Conservation (phyloP, 257 asterid genomes). For the Solanum medicagineum region DNA sequence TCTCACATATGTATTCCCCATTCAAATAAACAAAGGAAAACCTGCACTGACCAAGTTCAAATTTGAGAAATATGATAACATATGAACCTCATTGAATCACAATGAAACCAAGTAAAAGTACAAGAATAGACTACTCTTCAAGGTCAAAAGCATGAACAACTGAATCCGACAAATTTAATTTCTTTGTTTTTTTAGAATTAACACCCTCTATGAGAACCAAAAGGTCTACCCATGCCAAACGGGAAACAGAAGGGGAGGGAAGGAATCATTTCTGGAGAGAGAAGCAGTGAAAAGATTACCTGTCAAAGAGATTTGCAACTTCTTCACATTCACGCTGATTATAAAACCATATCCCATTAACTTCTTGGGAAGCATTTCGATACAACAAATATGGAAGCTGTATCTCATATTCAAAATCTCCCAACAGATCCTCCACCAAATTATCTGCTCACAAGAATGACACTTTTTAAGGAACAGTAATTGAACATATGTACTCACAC, state of each 20-base stretch:
- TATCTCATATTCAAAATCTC: constrained; percentile 79
- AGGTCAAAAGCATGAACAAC: not conserved
- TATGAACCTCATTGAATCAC: not conserved
- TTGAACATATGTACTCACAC: not conserved
- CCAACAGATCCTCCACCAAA: constrained; percentile 81
- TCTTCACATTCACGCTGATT: constrained; percentile 72
- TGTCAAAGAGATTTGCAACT: constrained; percentile 64
- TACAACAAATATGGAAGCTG: constrained; percentile 78
- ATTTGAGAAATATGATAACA: not conserved
- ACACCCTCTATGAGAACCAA: not conserved
- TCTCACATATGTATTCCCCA: not conserved
- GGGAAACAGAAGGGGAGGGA: not conserved
- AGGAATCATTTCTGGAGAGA: not conserved
- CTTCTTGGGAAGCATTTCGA: constrained; percentile 75
- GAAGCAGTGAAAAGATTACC: constrained; percentile 30
- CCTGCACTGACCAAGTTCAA: not conserved
- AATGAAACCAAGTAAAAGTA: not conserved
- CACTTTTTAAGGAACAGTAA: not conserved
- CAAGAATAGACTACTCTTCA: not conserved
- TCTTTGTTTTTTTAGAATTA: not conserved
- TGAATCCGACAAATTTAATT: not conserved
- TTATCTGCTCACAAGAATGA: constrained; percentile 46
- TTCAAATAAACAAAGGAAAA: not conserved
- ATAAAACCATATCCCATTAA: constrained; percentile 95
- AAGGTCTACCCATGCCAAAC: not conserved